phyloP scores from a whole-genome alignment of 2,329 filamentous ascomycete species.

The Calonectria hawksworthii region DNA sequence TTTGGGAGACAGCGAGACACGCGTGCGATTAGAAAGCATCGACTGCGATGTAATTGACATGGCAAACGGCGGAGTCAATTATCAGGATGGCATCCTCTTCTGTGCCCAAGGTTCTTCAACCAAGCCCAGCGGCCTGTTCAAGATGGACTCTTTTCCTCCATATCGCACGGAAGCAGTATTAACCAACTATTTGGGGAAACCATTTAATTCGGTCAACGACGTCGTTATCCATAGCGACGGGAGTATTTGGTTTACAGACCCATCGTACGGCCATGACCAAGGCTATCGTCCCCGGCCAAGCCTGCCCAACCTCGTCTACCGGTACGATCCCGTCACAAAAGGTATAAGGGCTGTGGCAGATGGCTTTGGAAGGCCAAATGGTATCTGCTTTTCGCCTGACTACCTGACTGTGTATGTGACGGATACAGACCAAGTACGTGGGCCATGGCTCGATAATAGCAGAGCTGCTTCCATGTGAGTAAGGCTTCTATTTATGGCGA shows the following conservation, averaged over 20 bases:
- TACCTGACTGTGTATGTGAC: conserved; percentile 59
- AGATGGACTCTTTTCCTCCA: conserved; percentile 48
- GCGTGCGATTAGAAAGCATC: conserved; percentile 42
- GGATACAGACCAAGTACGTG: conserved; percentile 52
- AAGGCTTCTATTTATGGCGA: too few relatives aligned
- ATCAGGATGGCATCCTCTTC: conserved; percentile 53
- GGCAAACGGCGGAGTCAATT: conserved; percentile 60
- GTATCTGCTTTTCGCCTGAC: conserved; percentile 59
- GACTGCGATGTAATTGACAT: conserved; percentile 51
- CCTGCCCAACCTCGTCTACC: conserved; percentile 62
- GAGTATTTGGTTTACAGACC: conserved; percentile 64
- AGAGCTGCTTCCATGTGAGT: not conserved
- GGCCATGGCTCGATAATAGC: conserved; percentile 13
- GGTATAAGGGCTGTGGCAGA: conserved; percentile 60
- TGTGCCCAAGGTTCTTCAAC: conserved; percentile 54
- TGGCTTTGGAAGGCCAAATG: conserved; percentile 60
- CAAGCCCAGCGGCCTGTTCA: conserved; percentile 43
- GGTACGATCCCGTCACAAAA: conserved; percentile 56
- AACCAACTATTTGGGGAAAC: conserved; percentile 55
- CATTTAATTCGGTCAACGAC: conserved; percentile 64
- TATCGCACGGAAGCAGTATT: conserved; percentile 47
- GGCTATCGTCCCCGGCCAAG: conserved; percentile 57
- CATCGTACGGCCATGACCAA: conserved; percentile 61
- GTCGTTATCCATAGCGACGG: conserved; percentile 57
- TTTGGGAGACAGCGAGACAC: conserved; percentile 24